phyloP scores from a whole-genome alignment of 768 basidiomycete genomes.

The Cystofilobasidium capitatum region DNA sequence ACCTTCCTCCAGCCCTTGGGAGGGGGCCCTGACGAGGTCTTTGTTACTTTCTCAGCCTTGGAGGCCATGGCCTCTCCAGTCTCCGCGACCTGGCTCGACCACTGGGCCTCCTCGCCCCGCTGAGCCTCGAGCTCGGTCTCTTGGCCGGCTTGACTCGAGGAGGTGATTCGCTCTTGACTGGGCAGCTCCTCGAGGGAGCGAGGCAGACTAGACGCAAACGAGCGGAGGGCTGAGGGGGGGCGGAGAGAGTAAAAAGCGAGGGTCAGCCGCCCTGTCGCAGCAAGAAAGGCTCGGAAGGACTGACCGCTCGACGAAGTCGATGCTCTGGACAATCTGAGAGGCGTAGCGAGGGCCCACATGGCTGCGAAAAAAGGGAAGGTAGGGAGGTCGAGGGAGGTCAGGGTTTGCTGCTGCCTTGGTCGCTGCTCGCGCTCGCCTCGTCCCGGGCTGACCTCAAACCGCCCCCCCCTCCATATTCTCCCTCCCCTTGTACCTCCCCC shows the following conservation, averaged over 20 bases:
- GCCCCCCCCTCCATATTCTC: no score
- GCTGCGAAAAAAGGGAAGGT: not conserved
- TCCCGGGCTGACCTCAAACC: no score
- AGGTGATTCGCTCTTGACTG: not conserved
- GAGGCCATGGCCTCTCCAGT: not conserved
- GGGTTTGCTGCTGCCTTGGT: not conserved
- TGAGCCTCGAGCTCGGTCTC: not conserved
- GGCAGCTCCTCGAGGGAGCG: not conserved
- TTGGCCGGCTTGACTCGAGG: not conserved
- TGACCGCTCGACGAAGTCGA: not conserved
- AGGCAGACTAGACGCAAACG: not conserved
- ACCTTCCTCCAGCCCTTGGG: no score
- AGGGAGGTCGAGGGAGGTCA: not conserved
- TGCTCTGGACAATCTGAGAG: not conserved
- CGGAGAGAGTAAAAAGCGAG: not conserved
- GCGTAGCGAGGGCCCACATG: not conserved
- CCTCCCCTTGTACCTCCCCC: no score
- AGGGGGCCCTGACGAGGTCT: no score
- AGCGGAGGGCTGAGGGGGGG: not conserved
- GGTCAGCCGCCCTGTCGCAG: not conserved
- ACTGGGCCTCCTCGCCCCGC: not conserved
- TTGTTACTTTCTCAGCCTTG: not conserved
- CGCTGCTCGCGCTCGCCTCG: no score
- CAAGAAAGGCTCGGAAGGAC: not conserved
- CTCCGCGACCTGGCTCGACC: not conserved